Evolutionary conservation across 768 basidiomycete species (phyloP).

Genomic region (Mycena capillaripes): DNA sequence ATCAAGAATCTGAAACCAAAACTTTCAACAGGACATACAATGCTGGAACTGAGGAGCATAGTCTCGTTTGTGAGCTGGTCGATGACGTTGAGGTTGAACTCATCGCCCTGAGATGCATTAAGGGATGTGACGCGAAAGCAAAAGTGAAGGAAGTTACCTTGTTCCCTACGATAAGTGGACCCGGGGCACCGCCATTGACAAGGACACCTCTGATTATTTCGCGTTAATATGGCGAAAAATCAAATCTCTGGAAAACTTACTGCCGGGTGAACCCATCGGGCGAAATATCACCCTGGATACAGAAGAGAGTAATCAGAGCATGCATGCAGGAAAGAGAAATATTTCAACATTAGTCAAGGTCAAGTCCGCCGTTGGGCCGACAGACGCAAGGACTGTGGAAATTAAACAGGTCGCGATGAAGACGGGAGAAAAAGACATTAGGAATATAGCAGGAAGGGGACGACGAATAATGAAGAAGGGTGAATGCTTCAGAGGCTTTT

Average conservation of each 20-base stretch:
- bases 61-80: conserved; percentile 52
- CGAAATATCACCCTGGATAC: conserved; percentile 5
- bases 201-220: background rate
- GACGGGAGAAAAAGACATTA: conserved; percentile 22
- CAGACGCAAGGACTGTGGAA: conserved; percentile 22
- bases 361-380: conserved; percentile 31
- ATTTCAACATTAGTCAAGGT: conserved; percentile 23
- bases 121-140: background rate
- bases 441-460: background rate
- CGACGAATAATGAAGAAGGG: background rate
- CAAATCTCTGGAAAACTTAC: background rate
- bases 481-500: background rate
- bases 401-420: conserved; percentile 16
- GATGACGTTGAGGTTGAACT: conserved; percentile 53
- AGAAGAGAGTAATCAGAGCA: too few relatives aligned
- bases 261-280: conserved; percentile 32
- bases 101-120: conserved; percentile 39
- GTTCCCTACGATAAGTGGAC: conserved; percentile 53
- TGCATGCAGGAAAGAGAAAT: too few relatives aligned
- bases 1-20: too few relatives aligned
- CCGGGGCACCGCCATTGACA: conserved; percentile 49
- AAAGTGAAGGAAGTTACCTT: conserved; percentile 13
- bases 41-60: conserved; percentile 52
- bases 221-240: background rate
- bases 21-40: too few relatives aligned